phyloP scores from a whole-genome alignment of 2,329 filamentous ascomycete genomes.

The Claviceps citrina region DNA sequence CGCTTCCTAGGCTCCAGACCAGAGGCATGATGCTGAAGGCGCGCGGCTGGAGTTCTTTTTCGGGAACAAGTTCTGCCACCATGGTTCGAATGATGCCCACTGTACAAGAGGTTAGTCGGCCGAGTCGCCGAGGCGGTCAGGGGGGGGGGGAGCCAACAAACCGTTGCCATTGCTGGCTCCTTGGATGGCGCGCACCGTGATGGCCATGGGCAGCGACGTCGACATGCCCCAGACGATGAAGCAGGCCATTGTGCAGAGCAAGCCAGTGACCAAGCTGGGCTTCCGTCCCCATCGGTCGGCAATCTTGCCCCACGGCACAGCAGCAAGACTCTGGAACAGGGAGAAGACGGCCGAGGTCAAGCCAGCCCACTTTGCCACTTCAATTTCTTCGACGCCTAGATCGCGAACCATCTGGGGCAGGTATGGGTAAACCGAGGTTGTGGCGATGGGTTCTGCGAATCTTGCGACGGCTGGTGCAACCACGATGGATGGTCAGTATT shows the following conservation, averaged over 20 bases:
- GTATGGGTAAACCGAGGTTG: conserved; percentile 57
- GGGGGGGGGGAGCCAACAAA: conserved; percentile 19
- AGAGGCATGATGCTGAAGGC: conserved; percentile 92
- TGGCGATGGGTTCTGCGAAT: conserved; percentile 59
- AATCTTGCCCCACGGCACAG: conserved; percentile 58
- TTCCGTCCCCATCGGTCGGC: conserved; percentile 74
- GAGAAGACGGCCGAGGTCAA: conserved; percentile 59
- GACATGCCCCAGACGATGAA: conserved; percentile 77
- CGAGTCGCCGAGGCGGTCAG: too few relatives aligned
- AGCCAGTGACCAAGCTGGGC: conserved; percentile 58
- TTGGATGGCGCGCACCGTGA: conserved; percentile 60
- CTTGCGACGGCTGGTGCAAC: conserved; percentile 49
- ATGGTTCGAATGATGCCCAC: conserved; percentile 86
- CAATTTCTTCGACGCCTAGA: conserved; percentile 54
- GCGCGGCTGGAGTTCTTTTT: conserved; percentile 69
- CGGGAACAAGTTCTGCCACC: conserved; percentile 82
- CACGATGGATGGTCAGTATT: neutral
- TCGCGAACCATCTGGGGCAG: conserved; percentile 71
- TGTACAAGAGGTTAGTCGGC: conserved; percentile 13
- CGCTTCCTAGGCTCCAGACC: conserved; percentile 72
- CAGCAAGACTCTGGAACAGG: conserved; percentile 53
- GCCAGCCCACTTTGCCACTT: conserved; percentile 70
- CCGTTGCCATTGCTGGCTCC: conserved; percentile 78
- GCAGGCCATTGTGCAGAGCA: conserved; percentile 65
- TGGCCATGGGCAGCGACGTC: conserved; percentile 62